A percentile compares a stretch with the other conserved stretches of the same genome.
phyloP scores from a whole-genome alignment of 2,329 filamentous ascomycete genomes.

The Talaromyces albobiverticillius region DNA sequence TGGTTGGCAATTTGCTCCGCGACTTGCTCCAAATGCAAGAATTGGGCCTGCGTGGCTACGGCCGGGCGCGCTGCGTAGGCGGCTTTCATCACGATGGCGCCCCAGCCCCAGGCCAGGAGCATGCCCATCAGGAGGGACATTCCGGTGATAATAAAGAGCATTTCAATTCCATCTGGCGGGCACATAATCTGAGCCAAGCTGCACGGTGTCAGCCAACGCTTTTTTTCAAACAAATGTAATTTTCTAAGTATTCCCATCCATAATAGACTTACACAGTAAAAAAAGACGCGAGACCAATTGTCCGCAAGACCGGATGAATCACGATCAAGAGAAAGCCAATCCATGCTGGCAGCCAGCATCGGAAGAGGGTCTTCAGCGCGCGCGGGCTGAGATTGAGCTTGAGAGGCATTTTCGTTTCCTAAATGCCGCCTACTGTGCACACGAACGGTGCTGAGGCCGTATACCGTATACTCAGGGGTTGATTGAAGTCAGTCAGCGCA shows the following conservation, averaged over 20 bases:
- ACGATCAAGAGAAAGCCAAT: conserved; percentile 47
- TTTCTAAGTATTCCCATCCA: not conserved
- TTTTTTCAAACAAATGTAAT: not conserved
- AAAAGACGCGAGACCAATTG: conserved; percentile 23
- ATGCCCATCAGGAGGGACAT: conserved; percentile 45
- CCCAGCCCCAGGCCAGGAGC: conserved; percentile 50
- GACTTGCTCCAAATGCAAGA: conserved; percentile 33
- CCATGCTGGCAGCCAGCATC: conserved; percentile 49
- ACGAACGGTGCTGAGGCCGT: too few species aligned
- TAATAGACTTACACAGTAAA: conserved; percentile 5
- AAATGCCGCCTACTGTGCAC: too few species aligned
- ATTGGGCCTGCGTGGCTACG: conserved; percentile 33
- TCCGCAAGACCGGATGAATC: conserved; percentile 41
- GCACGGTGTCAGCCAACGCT: conserved; percentile 25
- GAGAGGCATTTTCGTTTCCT: not conserved
- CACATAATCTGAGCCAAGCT: conserved; percentile 48
- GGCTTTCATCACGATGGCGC: conserved; percentile 49
- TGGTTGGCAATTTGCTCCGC: conserved; percentile 32
- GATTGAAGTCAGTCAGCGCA: too few species aligned
- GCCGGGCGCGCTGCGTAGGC: conserved; percentile 43
- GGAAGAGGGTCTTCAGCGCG: conserved; percentile 48
- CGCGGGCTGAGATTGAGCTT: conserved; percentile 47
- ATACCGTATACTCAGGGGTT: too few species aligned
- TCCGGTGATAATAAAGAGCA: conserved; percentile 44
- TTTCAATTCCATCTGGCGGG: conserved; percentile 46